Conservation (phyloP, 139 green algal genomes). For the Chara braunii region DNA sequence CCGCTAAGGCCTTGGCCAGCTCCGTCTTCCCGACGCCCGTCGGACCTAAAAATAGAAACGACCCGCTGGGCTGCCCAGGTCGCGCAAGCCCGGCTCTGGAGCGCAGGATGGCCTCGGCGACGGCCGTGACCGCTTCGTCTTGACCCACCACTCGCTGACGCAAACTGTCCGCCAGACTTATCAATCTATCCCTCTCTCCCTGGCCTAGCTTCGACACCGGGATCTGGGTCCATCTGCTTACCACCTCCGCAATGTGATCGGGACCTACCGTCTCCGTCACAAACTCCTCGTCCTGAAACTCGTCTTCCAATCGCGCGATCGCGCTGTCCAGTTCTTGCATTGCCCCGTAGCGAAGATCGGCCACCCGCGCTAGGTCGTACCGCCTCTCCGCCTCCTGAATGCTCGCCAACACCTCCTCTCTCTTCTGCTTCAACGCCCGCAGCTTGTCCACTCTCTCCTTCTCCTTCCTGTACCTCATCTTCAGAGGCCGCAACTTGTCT, state of each 20-base stretch:
- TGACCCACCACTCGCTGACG: slow-evolving; percentile 66
- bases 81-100: slow-evolving; percentile 59
- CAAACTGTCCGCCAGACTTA: slow-evolving; percentile 51
- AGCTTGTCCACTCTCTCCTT: slow-evolving; percentile 67
- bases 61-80: slow-evolving; percentile 42
- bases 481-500: slow-evolving; percentile 70
- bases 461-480: slow-evolving; percentile 65
- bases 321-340: slow-evolving; percentile 69
- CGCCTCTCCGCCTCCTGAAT: slow-evolving; percentile 59
- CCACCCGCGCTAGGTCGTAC: slow-evolving; percentile 58
- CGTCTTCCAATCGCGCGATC: slow-evolving; percentile 47
- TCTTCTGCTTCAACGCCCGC: slow-evolving; percentile 48
- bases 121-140: slow-evolving; percentile 74
- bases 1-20: slow-evolving; percentile 70
- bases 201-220: slow-evolving; percentile 60
- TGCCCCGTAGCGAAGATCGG: slow-evolving; percentile 62
- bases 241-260: slow-evolving; percentile 58
- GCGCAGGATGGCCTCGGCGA: slow-evolving; percentile 85
- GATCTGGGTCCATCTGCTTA: slow-evolving; percentile 81
- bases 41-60: slow-evolving; percentile 88
- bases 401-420: slow-evolving; percentile 51
- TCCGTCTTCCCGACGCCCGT: slow-evolving; percentile 78
- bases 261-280: slow-evolving; percentile 71
- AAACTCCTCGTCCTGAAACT: slow-evolving; percentile 2
- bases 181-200: slow-evolving; percentile 39